Evolutionary conservation across 164 flowering plant species (phyloP).

Genomic region (Umbellularia californica): DNA sequence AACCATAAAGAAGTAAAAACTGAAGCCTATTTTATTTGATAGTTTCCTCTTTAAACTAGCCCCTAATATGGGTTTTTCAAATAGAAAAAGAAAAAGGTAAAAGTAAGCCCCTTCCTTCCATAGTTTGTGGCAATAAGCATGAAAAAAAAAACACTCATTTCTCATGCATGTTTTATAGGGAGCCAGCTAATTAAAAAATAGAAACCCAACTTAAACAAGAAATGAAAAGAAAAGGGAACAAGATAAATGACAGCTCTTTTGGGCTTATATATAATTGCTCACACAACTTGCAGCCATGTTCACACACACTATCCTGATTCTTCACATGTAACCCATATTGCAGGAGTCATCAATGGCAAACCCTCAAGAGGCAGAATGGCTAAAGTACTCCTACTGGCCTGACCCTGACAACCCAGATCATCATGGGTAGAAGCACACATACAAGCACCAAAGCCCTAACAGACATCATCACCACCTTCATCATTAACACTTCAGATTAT

Average conservation of each 20-base stretch:
- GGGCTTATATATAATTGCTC: not conserved
- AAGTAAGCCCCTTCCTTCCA: not conserved
- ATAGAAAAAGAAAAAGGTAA: conserved; percentile 4
- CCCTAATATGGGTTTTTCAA: conserved; percentile 6
- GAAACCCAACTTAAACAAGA: not conserved
- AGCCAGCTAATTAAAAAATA: conserved; percentile 1
- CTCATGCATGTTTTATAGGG: not conserved
- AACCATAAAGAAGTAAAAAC: conserved; percentile 11
- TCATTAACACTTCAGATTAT: conserved; percentile 22
- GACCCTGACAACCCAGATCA: conserved; percentile 91
- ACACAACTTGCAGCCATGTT: not conserved
- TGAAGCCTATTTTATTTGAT: conserved; percentile 13
- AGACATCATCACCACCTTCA: conserved; percentile 36
- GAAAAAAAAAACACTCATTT: not conserved
- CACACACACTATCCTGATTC: not conserved
- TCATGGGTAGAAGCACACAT: conserved; percentile 54
- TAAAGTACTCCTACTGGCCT: conserved; percentile 88
- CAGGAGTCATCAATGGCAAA: conserved; percentile 56
- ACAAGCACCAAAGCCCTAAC: conserved; percentile 9
- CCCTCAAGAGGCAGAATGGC: conserved; percentile 54
- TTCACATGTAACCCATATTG: conserved; percentile 11
- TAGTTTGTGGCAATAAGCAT: not conserved
- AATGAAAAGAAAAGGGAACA: not conserved
- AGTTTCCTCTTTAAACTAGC: conserved; percentile 18
- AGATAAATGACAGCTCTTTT: not conserved